Conservation (phyloP, 2,329 filamentous ascomycete species). For the Cladosporium sp. region DNA sequence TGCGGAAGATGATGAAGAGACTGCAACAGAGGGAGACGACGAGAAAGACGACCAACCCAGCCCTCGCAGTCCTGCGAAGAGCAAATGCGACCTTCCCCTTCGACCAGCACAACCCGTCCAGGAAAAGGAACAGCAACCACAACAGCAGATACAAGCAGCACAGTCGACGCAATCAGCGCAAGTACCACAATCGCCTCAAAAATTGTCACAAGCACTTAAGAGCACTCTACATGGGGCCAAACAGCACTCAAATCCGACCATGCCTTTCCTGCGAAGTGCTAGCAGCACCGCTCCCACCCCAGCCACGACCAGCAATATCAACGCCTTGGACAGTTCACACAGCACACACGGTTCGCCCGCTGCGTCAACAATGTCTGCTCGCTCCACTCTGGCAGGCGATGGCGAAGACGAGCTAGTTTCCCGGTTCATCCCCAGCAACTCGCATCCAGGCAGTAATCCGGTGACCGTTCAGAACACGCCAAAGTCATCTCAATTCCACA, state of each 20-base stretch:
- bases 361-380: slow-evolving; percentile 30
- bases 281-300: slow-evolving; percentile 31
- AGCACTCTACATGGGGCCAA: slow-evolving; percentile 28
- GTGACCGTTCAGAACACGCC: slow-evolving; percentile 34
- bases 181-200: not conserved
- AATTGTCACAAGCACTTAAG: slow-evolving; percentile 12
- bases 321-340: slow-evolving; percentile 33
- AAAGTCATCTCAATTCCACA: slow-evolving; percentile 32
- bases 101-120: slow-evolving; percentile 5
- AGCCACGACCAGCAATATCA: slow-evolving; percentile 35
- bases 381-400: slow-evolving; percentile 26
- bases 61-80: slow-evolving; percentile 9
- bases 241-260: slow-evolving; percentile 31
- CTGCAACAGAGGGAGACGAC: slow-evolving; percentile 4
- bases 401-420: slow-evolving; percentile 34
- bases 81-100: not conserved
- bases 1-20: slow-evolving; percentile 13
- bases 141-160: slow-evolving; percentile 5
- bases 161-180: slow-evolving; percentile 14
- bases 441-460: slow-evolving; percentile 34
- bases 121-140: slow-evolving; percentile 8
- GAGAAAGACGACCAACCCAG: slow-evolving; percentile 7
- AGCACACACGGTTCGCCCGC: slow-evolving; percentile 31
- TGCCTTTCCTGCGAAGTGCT: slow-evolving; percentile 28
- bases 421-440: slow-evolving; percentile 34